These are phyloP conservation scores for Nasturtium officinale DNA, from an alignment of 345 rosid genomes.

Conservation along the genomic window DNA sequence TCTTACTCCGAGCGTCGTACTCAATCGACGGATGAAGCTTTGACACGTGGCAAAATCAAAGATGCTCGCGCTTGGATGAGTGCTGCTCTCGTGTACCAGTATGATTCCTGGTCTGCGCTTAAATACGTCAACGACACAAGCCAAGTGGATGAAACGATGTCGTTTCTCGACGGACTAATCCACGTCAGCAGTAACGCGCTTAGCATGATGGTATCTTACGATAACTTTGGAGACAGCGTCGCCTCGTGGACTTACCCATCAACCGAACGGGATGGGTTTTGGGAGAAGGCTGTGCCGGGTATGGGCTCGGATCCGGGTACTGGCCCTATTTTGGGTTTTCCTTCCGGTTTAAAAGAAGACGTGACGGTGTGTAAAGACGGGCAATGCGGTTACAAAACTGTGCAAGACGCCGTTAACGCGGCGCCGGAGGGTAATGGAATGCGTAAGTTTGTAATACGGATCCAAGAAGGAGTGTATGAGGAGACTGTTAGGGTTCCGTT, in stretches of 20 bases:
- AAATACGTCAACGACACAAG: conserved; percentile 66
- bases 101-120: conserved; percentile 73
- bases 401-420: conserved; percentile 80
- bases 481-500: conserved; percentile 79
- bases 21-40: conserved; percentile 42
- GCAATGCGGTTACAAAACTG: conserved; percentile 53
- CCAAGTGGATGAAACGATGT: conserved; percentile 54
- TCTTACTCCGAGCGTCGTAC: conserved; percentile 58
- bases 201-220: conserved; percentile 68
- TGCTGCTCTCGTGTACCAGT: conserved; percentile 74
- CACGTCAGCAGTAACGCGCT: conserved; percentile 68
- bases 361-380: conserved; percentile 72
- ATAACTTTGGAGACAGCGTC: conserved; percentile 52
- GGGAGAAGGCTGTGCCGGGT: conserved; percentile 47
- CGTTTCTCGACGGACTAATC: conserved; percentile 56
- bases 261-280: conserved; percentile 83
- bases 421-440: conserved; percentile 59
- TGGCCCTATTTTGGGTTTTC: conserved; percentile 47
- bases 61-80: conserved; percentile 81
- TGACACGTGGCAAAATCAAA: conserved; percentile 57
- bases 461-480: conserved; percentile 65
- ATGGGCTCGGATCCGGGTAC: conserved; percentile 24
- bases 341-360: conserved; percentile 51
- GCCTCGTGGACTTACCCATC: conserved; percentile 60
- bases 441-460: conserved; percentile 59